phyloP scores from a whole-genome alignment of 2,329 filamentous ascomycete species.

The Helminthosporium solani region DNA sequence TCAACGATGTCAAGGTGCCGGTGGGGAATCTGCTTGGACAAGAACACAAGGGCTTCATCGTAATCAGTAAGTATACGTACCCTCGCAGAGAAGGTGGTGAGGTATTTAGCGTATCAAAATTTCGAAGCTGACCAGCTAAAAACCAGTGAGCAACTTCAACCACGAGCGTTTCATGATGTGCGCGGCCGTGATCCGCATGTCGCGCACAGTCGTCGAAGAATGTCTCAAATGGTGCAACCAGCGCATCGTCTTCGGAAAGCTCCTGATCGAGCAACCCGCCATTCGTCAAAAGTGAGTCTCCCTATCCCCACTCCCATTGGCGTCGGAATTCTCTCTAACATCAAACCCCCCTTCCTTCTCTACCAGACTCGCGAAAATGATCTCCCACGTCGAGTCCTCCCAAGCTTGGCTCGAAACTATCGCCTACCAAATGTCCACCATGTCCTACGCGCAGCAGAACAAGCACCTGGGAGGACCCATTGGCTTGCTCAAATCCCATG shows the following conservation, averaged over 20 bases:
- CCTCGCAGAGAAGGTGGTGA: too few relatives aligned
- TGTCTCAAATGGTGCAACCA: slow-evolving; percentile 88
- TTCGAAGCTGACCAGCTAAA: too few relatives aligned
- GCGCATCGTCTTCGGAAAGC: slow-evolving; percentile 79
- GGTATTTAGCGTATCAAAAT: too few relatives aligned
- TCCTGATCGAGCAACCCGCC: slow-evolving; percentile 77
- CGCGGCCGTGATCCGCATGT: slow-evolving; percentile 63
- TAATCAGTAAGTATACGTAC: slow-evolving; percentile 55
- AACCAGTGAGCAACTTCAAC: slow-evolving; percentile 81
- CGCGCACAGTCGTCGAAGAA: slow-evolving; percentile 73
- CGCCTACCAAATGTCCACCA: slow-evolving; percentile 84
- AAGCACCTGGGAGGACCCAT: slow-evolving; percentile 77
- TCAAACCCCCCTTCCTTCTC: background rate
- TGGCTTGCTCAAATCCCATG: slow-evolving; percentile 76
- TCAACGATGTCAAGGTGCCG: slow-evolving; percentile 84
- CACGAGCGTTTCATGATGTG: slow-evolving; percentile 80
- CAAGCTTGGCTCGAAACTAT: slow-evolving; percentile 84
- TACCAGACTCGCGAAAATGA: slow-evolving; percentile 83
- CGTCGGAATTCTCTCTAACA: background rate
- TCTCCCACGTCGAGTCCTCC: slow-evolving; percentile 75
- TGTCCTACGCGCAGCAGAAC: slow-evolving; percentile 76
- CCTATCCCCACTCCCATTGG: slow-evolving; percentile 38
- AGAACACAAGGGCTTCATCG: slow-evolving; percentile 82
- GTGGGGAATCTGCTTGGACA: slow-evolving; percentile 74
- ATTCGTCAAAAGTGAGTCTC: slow-evolving; percentile 81